These are phyloP conservation scores for Pestalotiopsis sp. DNA, from an alignment of 2,329 filamentous ascomycete genomes.

Conservation along the genomic window DNA sequence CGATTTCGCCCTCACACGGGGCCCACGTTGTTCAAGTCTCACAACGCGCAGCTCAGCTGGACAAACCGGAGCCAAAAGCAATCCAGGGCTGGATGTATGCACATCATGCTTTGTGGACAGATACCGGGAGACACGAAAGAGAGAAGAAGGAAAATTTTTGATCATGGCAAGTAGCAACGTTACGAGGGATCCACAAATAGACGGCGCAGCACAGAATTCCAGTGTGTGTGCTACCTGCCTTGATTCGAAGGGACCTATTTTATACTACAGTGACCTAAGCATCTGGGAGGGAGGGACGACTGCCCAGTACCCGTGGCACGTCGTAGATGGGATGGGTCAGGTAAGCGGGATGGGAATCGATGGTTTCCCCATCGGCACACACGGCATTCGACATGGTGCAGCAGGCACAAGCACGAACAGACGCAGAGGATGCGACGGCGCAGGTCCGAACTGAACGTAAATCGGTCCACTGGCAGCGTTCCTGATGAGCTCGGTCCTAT, in stretches of 20 bases:
- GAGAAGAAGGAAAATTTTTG: not conserved
- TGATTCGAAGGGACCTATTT: not conserved
- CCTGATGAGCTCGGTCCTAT: not conserved
- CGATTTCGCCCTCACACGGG: not conserved
- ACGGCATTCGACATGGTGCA: no score
- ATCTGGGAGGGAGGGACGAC: no score
- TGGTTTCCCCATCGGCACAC: no score
- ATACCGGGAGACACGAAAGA: not conserved
- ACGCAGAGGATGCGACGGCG: not conserved
- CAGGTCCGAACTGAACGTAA: not conserved
- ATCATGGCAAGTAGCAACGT: not conserved
- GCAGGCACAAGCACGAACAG: no score
- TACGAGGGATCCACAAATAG: not conserved
- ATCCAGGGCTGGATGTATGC: not conserved
- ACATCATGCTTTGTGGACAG: not conserved
- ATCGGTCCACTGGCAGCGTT: not conserved
- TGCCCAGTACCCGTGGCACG: no score
- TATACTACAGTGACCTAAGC: no score
- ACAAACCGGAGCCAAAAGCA: not conserved
- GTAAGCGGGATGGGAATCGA: no score
- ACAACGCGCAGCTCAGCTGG: not conserved
- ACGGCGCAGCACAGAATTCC: not conserved
- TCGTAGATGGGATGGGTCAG: no score
- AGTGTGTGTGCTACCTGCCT: not conserved
- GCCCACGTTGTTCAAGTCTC: not conserved